Percentiles rank a stretch among this genome's conserved stretches.
Evolutionary conservation across 805 yeast species (phyloP).

Genomic region (Kazachstania africana): DNA sequence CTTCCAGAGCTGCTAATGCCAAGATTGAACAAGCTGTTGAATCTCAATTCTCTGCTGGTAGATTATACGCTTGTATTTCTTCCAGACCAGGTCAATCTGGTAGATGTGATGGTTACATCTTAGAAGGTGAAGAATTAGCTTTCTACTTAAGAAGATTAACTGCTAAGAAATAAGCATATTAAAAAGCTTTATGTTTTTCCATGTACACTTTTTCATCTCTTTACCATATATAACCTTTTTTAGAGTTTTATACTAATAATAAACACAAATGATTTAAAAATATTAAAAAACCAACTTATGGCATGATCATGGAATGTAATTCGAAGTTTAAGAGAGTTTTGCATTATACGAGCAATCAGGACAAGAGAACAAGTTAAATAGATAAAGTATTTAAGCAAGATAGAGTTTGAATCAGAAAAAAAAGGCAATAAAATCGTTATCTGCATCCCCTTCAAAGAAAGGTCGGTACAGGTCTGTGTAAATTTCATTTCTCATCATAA

Average conservation of each 20-base stretch:
- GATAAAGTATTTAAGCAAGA: no score
- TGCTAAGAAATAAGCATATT: conserved; percentile 78
- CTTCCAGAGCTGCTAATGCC: conserved; percentile 79
- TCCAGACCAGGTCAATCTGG: conserved; percentile 99
- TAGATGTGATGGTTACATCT: conserved; percentile 99
- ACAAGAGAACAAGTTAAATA: no score
- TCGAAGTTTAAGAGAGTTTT: no score
- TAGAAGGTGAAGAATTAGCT: conserved; percentile 99
- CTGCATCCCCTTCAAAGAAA: conserved; percentile 21
- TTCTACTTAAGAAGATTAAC: conserved; percentile 99
- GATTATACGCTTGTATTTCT: conserved; percentile 95
- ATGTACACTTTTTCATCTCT: conserved; percentile 9
- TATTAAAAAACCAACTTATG: no score
- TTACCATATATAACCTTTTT: no score
- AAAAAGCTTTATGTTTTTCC: no score
- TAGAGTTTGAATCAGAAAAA: neutral
- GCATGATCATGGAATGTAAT: no score
- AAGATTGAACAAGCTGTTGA: conserved; percentile 84
- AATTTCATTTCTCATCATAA: conserved; percentile 25
- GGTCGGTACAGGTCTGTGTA: conserved; percentile 32
- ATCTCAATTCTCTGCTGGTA: conserved; percentile 97
- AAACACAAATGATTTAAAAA: conserved; percentile 4
- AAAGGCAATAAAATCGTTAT: conserved; percentile 76
- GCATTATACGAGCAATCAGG: no score
- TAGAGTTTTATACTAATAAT: conserved; percentile 3